phyloP scores from a whole-genome alignment of 441 rosid species.

The Adansonia madagascariensis region DNA sequence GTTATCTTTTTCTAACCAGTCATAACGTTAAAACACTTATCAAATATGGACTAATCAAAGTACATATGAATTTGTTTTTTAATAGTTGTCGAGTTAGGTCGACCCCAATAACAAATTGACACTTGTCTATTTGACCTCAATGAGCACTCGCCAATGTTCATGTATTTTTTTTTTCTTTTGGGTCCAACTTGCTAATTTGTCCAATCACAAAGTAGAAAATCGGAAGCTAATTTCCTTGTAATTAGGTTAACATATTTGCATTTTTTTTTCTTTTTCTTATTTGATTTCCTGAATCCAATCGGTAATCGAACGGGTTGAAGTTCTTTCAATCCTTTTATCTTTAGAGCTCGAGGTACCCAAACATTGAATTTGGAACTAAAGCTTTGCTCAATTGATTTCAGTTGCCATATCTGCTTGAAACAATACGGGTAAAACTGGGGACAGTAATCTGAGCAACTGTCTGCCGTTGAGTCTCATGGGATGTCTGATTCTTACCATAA shows the following conservation, averaged over 20 bases:
- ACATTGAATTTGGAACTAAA: neutral
- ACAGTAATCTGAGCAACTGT: neutral
- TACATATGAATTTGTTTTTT: neutral
- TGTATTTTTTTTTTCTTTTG: neutral
- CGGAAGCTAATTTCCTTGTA: too few relatives aligned
- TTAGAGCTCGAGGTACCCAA: neutral
- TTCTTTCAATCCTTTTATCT: neutral
- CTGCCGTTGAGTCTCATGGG: neutral
- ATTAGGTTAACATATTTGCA: neutral
- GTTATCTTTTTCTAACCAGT: neutral
- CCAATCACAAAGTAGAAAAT: neutral
- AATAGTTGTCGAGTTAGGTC: neutral
- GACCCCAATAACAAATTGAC: neutral
- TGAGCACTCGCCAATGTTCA: neutral
- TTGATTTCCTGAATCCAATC: too few relatives aligned
- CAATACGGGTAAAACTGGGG: neutral
- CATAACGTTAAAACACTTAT: neutral
- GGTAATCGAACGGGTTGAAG: neutral
- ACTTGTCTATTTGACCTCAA: neutral
- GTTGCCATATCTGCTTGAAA: neutral
- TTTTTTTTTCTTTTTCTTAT: too few relatives aligned
- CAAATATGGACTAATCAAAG: neutral
- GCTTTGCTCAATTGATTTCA: too few relatives aligned
- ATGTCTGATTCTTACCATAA: constrained; percentile 4
- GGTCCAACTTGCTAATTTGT: constrained; percentile 1